Base-by-base conservation (phyloP, 2,329 filamentous ascomycete genomes). In the Stachybotrys chlorohalonatus region DNA sequence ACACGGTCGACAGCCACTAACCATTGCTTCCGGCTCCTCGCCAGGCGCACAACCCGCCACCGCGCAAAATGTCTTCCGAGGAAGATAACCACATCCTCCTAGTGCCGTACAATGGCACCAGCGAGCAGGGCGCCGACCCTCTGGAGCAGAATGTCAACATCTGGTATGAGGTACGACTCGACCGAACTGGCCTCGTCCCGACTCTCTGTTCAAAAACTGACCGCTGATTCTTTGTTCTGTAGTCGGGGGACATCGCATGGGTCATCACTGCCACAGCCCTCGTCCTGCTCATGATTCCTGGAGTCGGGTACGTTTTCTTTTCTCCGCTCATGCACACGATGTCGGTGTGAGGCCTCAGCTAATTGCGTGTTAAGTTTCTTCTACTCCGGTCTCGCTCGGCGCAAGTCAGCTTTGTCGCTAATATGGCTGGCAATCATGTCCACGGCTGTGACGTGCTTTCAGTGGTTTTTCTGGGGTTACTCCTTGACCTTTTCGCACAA, bases 391-490 rank as follows among this genome's bases (percentile, higher is more conserved):
- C 84, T 95, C 17, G 90, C 91, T 17, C 85, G 91, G 57, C 81
- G 91, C 67, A 96, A 95, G 74, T 95, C 90, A 0, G 91, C 91
- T 7, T 77, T 96, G 53, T 94, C 90, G 24, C 76, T 96, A 57
- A 90, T 96, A 70, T 95, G 90, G 90, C 84, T 95, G 30, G 93
- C 89, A 5, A 78, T 95, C 66, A 95, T 95, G 88, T 83, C 90
- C 17, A 84, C 86, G 1, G 90, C 86, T 11, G 86, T 95, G 52
- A 86, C 90, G 42, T 87, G 85, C 31, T 95, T 95, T 72, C 90
- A 95, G 70, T 96, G 91, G 91, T 95, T 95, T 76, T 90, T 94
- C 77, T 94, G 89, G 89, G 89, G 89, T 47, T 94, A 90, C 69
- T 91, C 87, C 5, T 73, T 94, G 11, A 83, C 88, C 51, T 94